Evolutionary conservation across 1,284 basidiomycete species (phyloP).

Genomic region (Kwoniella shivajii): DNA sequence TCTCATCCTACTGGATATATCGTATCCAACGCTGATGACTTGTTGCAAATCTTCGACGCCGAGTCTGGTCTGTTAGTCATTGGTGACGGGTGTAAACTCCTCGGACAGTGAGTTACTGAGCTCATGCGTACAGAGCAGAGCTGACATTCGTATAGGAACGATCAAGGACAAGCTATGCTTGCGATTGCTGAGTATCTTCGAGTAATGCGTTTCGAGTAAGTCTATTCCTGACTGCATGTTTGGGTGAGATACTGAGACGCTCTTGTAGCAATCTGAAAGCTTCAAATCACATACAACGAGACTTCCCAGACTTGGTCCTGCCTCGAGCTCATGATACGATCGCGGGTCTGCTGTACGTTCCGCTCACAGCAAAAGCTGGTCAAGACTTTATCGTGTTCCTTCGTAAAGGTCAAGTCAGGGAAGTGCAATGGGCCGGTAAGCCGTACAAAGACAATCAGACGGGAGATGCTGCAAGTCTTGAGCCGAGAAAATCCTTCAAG

Average conservation of each 20-base stretch:
- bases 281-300: slow-evolving; percentile 68
- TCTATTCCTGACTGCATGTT: slow-evolving; percentile 12
- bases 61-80: slow-evolving; percentile 83
- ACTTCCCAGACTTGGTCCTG: slow-evolving; percentile 75
- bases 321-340: slow-evolving; percentile 71
- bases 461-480: slow-evolving; percentile 57
- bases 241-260: neutral
- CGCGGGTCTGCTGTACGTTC: slow-evolving; percentile 77
- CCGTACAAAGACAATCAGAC: slow-evolving; percentile 62
- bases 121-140: neutral
- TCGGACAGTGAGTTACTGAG: slow-evolving; percentile 60
- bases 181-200: slow-evolving; percentile 84
- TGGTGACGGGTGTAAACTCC: slow-evolving; percentile 80
- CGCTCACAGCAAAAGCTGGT: slow-evolving; percentile 66
- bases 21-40: slow-evolving; percentile 81
- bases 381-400: slow-evolving; percentile 78
- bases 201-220: slow-evolving; percentile 70
- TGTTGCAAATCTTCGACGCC: slow-evolving; percentile 79
- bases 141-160: slow-evolving; percentile 52
- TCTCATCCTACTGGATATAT: slow-evolving; percentile 80
- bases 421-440: slow-evolving; percentile 78
- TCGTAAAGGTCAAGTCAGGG: slow-evolving; percentile 71
- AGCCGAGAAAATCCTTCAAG: slow-evolving; percentile 79
- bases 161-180: slow-evolving; percentile 81
- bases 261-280: slow-evolving; percentile 61